Evolutionary conservation across 345 rosid species (phyloP), one percentile per base, ranked within the genome.

Genomic region (Diplotaxis tenuifolia): DNA sequence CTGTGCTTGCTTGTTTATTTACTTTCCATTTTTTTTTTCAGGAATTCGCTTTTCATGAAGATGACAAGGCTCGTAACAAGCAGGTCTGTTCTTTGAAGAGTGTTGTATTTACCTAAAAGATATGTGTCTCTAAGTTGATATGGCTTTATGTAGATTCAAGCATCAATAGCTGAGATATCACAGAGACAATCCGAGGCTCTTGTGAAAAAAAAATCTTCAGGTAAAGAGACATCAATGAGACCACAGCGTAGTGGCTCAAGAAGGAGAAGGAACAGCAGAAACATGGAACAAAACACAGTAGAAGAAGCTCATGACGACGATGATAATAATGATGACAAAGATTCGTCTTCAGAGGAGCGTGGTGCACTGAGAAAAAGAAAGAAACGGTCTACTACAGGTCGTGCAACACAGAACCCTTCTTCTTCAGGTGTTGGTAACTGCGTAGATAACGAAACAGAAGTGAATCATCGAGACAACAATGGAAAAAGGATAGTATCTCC

Each of bases 11-110:
- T 14, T 69, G 58, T 28, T 29, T 29, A 7, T 38, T 58, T 47
- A 55, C 53, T 53, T 47, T 57, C 7, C 70, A 10, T 10, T 18
- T 65, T 34, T 69, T n/a, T 76, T 59, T 40, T 79, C 81, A 94
- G 98, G 98, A 94, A 73, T 58, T 89, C 82, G 96, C 96, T 77
- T 91, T 91, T 82, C 96, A 88, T 61, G 97, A 89, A 80, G 96
- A 94, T 78, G 98, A 94, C 67, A 88, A 80, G 78, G 87, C 85
- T 72, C 92, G 94, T 71, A 94, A 94, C 78, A 89, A 89, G 79
- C 93, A 88, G 98, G 98, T 91, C 22, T 74, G 15, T 65, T 58
- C 18, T 59, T 6, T 71, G 21, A 23, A 55, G 52, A 29, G 27
- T 71, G 69, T 57, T 62, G 34, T 75, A 36, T 62, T 7, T 59